Base-by-base conservation (phyloP, 2,329 filamentous ascomycete species). In the Scorias spongiosa region DNA sequence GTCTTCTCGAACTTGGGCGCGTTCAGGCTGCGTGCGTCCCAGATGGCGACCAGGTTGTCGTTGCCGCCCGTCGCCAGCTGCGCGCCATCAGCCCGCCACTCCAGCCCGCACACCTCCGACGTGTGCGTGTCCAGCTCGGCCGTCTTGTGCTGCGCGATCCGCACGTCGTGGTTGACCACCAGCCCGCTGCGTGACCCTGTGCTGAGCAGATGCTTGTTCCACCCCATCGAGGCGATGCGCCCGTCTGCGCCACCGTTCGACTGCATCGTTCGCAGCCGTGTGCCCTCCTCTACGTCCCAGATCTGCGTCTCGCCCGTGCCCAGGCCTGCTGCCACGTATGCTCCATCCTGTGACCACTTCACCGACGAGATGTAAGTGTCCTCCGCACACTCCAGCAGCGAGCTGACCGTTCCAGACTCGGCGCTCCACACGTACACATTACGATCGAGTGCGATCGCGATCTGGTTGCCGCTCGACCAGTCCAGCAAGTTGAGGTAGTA, bases 1-100 rank as follows among this genome's bases (percentile, higher is more conserved):
- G 89, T 94, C 80, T 98, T 98, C 67, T 87, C 91, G 73, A 96
- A 96, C 70, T 96, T 96, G 63, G 91, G 91, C 9, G 93, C 88
- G 14, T 79, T 80, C 47, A 98, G 75, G 8, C 86, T 91, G 42
- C 91, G 86, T 44, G 91, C 89, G 65, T 98, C 91, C 91, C 91
- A 98, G 69, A 98, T 98, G 57, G 85, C 93, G 53, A 98, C 91
- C 44, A 98, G 75, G 73, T 98, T 98, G 75, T 98, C 91, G 60
- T 98, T 98, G 64, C 88, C 91, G 57, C 91, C 91, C 44, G 91
- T 96, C 43, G 91, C 91, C 48, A 98, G 82, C 72, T 96, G 91
- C 43, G 89, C 85, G 54, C 91, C 91, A 61, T 98, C 91, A 14
- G 88, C 81, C 55, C 91, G 82, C 93, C 91, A 98, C 66, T 98